Percentiles rank a stretch among this genome's conserved stretches.
Evolutionary conservation across 2,329 filamentous ascomycete genomes (phyloP).

Genomic region (Aspergillus jensenii): DNA sequence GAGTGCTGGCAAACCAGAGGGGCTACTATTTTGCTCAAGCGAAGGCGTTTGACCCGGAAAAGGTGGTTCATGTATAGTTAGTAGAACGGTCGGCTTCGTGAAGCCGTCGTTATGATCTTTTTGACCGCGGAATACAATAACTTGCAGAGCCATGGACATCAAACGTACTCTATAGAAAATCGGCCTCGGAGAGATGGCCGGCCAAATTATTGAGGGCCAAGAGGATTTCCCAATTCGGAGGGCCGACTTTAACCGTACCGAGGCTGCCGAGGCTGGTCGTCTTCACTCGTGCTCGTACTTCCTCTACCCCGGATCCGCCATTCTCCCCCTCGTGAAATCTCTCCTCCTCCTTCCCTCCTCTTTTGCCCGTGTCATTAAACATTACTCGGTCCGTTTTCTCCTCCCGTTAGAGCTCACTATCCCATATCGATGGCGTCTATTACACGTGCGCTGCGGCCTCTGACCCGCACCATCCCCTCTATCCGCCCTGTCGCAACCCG

Average conservation of each 20-base stretch:
- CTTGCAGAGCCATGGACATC: no score
- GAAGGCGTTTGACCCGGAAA: conserved; percentile 34
- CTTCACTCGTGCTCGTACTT: conserved; percentile 4
- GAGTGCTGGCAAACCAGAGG: conserved; percentile 43
- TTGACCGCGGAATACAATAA: no score
- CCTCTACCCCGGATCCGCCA: neutral
- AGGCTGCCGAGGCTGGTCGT: conserved; percentile 10
- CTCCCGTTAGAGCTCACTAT: neutral
- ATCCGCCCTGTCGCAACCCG: conserved; percentile 41
- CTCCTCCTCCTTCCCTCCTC: neutral
- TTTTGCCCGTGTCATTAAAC: neutral
- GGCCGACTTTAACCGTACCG: conserved; percentile 6
- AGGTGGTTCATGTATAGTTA: conserved; percentile 21
- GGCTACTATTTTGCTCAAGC: conserved; percentile 44
- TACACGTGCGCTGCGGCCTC: conserved; percentile 47
- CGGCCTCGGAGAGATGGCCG: neutral
- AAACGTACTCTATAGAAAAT: no score
- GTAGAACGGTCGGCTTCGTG: no score
- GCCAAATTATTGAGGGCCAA: neutral
- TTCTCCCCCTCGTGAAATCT: neutral
- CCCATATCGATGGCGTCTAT: conserved; percentile 48
- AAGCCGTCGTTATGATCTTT: no score
- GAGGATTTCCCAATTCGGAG: neutral
- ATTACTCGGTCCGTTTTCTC: neutral
- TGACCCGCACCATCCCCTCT: conserved; percentile 41